Evolutionary conservation across 2,329 filamentous ascomycete genomes (phyloP), one percentile per base, ranked within the genome.

Genomic region (Xenoacremonium recifei): DNA sequence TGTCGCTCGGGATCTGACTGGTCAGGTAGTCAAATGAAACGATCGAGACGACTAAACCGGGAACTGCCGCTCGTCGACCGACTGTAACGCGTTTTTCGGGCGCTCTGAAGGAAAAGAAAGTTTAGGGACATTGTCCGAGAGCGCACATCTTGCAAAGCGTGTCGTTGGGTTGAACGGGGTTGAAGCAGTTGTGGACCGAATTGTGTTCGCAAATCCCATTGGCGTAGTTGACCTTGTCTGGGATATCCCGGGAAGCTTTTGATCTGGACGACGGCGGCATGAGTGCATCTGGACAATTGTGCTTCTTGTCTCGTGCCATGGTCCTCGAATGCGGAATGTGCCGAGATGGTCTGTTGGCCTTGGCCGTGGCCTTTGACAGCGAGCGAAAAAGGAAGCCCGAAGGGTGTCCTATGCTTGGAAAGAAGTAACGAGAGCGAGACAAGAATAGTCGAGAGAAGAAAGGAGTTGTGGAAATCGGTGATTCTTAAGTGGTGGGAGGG

Each of bases 121-220:
- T 23, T 53, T 44, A 54, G 16, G 54, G 46, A 17, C 54, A 57
- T 34, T 56, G 54, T 21, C 51, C 51, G 21, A 42, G 42, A 17
- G 50, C 48, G 27, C 55, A 58, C 55, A 58, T 58, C 25, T 47
- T 47, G 43, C 55, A 58, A 29, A 54, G 53, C 3, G 23, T 47
- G 15, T 46, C 45, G 17, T 49, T 51, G 20, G 48, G 35, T 11
- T 49, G 44, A 17, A 48, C 50, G 15, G 43, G 43, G 19, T 54
- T 46, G 30, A 42, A 46, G 42, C 55, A 58, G 30, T 52, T 49
- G 38, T 58, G 55, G n/a, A 52, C 38, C 29, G 52, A 34, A 18
- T 43, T 52, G 35, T 58, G 55, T 38, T 51, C 53, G 37, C 55
- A 58, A 15, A 58, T 37, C 7, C 46, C 45, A 20, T 57, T 46